Evolutionary conservation across 1,284 basidiomycete species (phyloP), one percentile per base, ranked within the genome.

Genomic region (Tilletia indica): DNA sequence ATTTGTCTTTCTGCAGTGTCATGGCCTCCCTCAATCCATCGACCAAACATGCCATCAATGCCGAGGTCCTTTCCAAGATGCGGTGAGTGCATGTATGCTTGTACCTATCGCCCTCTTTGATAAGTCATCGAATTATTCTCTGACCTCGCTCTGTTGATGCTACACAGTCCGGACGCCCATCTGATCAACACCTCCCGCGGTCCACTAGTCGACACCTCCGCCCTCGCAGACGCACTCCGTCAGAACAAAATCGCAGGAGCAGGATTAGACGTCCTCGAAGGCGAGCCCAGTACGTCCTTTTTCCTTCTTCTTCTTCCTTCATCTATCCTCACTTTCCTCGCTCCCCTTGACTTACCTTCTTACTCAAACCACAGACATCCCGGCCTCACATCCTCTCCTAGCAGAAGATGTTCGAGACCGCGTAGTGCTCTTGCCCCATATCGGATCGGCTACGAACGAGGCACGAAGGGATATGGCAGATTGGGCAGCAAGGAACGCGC

Each of bases 191-290:
- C 79, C 3, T 73, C 77, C 0, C 77, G 87, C 73, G 87, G 87
- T 0, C 86, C 92, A 0, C 86, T 97, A 4, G 92, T 99, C 12
- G 93, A 98, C 83, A 83, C 80, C 0, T 89, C 91, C 54, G 95
- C 95, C 9, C 88, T 99, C 9, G 91, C 91, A 0, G 89, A 88
- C 72, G 95, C 94, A 0, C 85, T 98, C 63, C 86, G 87, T 66
- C 88, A 90, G 74, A 88, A 88, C 2, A 89, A 90, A 88, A 91
- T 98, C 56, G 96, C 91, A 87, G 94, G 91, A 31, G 96, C 96
- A 0, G 96, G 93, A 0, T 81, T 99, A 5, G 96, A 99, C 84
- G 96, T 98, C 45, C 89, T 97, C 12, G 93, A 94, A 76, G 93
- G 93, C 42, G 96, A 99, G 85, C 96, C 96, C 0, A 63, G 48